Percentiles rank a stretch among this genome's conserved stretches.
These are phyloP conservation scores for Cordia subcordata DNA, from an alignment of 257 asterid genomes.

Conservation along the genomic window DNA sequence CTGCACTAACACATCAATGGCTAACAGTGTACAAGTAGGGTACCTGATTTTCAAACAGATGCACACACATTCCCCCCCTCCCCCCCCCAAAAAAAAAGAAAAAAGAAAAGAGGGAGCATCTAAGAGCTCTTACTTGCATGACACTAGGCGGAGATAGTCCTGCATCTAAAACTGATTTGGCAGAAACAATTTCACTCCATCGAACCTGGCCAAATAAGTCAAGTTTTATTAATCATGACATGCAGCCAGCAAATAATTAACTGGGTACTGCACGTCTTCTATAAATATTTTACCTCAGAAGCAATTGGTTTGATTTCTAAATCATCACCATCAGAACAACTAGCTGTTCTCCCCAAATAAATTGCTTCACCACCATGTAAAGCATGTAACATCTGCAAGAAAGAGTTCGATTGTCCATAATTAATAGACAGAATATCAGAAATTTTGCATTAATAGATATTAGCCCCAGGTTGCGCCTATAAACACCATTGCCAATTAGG, in stretches of 20 bases:
- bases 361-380: conserved; percentile 52
- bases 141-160: conserved; percentile 27
- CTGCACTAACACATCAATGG: too few species aligned
- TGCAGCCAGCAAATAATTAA: conserved; percentile 4
- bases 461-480: not conserved
- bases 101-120: not conserved
- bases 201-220: conserved; percentile 31
- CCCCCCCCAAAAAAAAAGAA: too few species aligned
- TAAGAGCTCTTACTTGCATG: conserved; percentile 34
- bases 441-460: not conserved
- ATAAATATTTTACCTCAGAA: conserved; percentile 36
- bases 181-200: conserved; percentile 26
- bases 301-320: conserved; percentile 47
- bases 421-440: conserved; percentile 9
- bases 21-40: too few species aligned
- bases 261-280: conserved; percentile 1
- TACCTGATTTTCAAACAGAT: too few species aligned
- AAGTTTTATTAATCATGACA: conserved; percentile 5
- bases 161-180: conserved; percentile 27
- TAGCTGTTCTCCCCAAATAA: conserved; percentile 32
- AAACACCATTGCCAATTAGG: conserved; percentile 4
- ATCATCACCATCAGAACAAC: conserved; percentile 53
- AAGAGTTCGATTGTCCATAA: conserved; percentile 30
- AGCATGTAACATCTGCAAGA: conserved; percentile 70
- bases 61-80: too few species aligned